Evolutionary conservation across 2,329 filamentous ascomycete genomes (phyloP).

Genomic region (Trichoderma polysporum): DNA sequence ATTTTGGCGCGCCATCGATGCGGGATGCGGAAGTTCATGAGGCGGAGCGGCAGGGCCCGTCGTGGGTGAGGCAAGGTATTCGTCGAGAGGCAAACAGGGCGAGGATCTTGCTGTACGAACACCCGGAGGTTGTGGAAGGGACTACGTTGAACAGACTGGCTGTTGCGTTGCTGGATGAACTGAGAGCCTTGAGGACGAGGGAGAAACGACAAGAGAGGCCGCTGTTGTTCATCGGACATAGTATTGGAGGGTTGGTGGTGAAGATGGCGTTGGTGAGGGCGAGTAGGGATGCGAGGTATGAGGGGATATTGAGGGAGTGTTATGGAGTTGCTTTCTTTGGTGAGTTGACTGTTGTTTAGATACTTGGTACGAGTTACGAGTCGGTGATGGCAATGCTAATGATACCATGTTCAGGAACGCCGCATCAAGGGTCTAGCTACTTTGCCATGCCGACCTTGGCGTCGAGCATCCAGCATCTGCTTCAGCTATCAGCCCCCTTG

Average conservation of each 20-base stretch:
- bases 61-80: slow-evolving; percentile 55
- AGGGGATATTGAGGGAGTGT: slow-evolving; percentile 53
- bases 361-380: too few species aligned
- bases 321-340: slow-evolving; percentile 62
- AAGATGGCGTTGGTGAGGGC: slow-evolving; percentile 57
- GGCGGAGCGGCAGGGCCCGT: slow-evolving; percentile 33
- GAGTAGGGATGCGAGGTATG: slow-evolving; percentile 38
- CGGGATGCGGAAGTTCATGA: slow-evolving; percentile 35
- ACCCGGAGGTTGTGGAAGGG: slow-evolving; percentile 43
- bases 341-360: slow-evolving; percentile 33
- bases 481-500: slow-evolving; percentile 52
- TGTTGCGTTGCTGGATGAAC: slow-evolving; percentile 46
- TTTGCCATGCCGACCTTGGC: slow-evolving; percentile 58
- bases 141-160: slow-evolving; percentile 47
- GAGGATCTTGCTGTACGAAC: slow-evolving; percentile 52
- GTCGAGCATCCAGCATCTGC: slow-evolving; percentile 51
- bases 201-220: slow-evolving; percentile 45
- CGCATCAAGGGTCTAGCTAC: slow-evolving; percentile 63
- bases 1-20: slow-evolving; percentile 45
- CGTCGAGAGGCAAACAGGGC: slow-evolving; percentile 48
- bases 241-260: slow-evolving; percentile 59
- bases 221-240: slow-evolving; percentile 61
- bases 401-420: slow-evolving; percentile 44
- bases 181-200: slow-evolving; percentile 37
- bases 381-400: background rate